These are phyloP conservation scores for Hypoxylon lenormandii DNA, from an alignment of 495 filamentous ascomycete species.

Conservation along the genomic window DNA sequence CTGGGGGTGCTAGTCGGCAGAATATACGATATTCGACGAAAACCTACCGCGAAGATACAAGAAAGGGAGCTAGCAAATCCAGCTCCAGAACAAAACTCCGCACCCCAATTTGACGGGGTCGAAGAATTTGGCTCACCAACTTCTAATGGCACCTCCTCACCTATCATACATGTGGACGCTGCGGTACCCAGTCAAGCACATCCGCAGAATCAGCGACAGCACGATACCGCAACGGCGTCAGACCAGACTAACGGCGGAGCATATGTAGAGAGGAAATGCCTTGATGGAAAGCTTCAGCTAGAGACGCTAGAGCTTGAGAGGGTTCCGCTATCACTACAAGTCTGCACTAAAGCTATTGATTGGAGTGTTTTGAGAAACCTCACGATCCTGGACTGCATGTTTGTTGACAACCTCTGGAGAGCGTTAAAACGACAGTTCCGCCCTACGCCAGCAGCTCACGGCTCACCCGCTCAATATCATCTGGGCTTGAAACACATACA, in stretches of 20 bases:
- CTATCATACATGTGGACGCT: slow-evolving; percentile 2
- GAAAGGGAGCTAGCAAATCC: slow-evolving; percentile 15
- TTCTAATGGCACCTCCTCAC: slow-evolving; percentile 6
- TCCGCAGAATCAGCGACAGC: slow-evolving; percentile 13
- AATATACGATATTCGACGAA: slow-evolving; percentile 69
- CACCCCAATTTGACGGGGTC: slow-evolving; percentile 26
- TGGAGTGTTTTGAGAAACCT: slow-evolving; percentile 81
- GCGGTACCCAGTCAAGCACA: slow-evolving; percentile 13
- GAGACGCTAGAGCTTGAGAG: slow-evolving; percentile 85
- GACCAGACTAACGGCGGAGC: slow-evolving; percentile 1
- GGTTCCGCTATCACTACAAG: slow-evolving; percentile 76
- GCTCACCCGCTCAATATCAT: slow-evolving; percentile 67
- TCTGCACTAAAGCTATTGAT: slow-evolving; percentile 78
- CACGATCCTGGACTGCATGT: slow-evolving; percentile 82
- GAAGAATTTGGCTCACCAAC: slow-evolving; percentile 29
- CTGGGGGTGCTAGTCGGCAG: slow-evolving; percentile 76
- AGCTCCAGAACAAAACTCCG: slow-evolving; percentile 4
- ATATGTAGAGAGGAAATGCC: slow-evolving; percentile 34
- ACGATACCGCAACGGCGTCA: not conserved
- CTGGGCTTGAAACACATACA: slow-evolving; percentile 83
- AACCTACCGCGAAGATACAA: slow-evolving; percentile 15
- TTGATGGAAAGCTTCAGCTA: slow-evolving; percentile 71
- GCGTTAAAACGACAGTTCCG: slow-evolving; percentile 77
- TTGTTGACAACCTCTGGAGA: slow-evolving; percentile 85
- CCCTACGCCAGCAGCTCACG: slow-evolving; percentile 59